Base-by-base conservation (phyloP, 768 basidiomycete species). In the Coprinopsis cinerea region DNA sequence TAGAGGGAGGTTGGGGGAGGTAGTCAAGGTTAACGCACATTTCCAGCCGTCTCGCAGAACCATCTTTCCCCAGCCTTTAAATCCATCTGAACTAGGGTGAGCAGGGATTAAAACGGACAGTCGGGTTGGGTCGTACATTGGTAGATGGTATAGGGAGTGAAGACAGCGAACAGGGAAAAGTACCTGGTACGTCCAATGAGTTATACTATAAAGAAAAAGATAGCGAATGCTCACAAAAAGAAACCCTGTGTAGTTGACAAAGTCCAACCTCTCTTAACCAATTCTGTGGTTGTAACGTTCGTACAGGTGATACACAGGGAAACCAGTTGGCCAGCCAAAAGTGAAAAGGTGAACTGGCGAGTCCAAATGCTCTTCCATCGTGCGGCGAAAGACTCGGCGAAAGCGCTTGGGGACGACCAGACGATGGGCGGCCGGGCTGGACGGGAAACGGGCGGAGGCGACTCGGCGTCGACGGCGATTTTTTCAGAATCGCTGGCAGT, bases 111-210 rank as follows among this genome's bases (percentile, higher is more conserved):
- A 13, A n/a, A 47, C n/a, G 48, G 10, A 45, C 6, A 48, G 47
- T 14, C 39, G 22, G 27, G 14, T 34, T 23, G 48, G 13, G 2
- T 61, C 86, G 48, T 56, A 91, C 88, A 93, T 69, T 81, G 73
- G 62, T 90, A 92, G 27, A 93, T 88, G 30, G 91, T 93, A 70
- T 90, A 92, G 0, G 91, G 91, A 20, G 91, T 91, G 61, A 92
- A 93, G 48, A 81, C 66, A 23, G 75, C 40, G 63, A 86, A 88
- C 20, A 93, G 60, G 3, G 87, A 75, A 59, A 90, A 83, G 67
- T 93, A 92, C 56, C 90, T 92, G 52, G n/a, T 18, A 34, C 34
- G 17, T 50, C 39, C 39, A 24, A 25, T 47, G 39, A 14, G 35
- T 27, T 32, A 17, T 30, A 39, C 30, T 18, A n/a, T 14, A 22